Percentiles rank a stretch among this genome's conserved stretches.
phyloP scores from a whole-genome alignment of 192 early-diverging fungal species.

The Mortierella claussenii region DNA sequence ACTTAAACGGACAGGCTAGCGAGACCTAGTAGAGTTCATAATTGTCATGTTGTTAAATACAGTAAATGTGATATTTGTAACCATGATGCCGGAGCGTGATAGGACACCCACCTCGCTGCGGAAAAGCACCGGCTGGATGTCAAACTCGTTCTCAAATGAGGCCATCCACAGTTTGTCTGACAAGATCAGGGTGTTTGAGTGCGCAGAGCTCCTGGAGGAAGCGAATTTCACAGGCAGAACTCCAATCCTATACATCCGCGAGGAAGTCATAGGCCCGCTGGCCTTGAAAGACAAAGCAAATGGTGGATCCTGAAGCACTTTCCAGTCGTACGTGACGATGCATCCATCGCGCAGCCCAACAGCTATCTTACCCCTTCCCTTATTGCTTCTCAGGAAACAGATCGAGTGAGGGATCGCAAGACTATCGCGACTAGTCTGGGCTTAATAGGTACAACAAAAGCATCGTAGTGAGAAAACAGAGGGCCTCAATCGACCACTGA shows the following conservation, averaged over 20 bases:
- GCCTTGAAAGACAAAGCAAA: neutral
- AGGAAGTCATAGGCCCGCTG: conserved; percentile 10
- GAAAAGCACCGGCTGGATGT: conserved; percentile 29
- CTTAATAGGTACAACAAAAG: neutral
- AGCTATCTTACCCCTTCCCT: conserved; percentile 11
- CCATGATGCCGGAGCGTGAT: no score
- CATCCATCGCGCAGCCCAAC: conserved; percentile 43
- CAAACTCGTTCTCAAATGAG: neutral
- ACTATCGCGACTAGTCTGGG: conserved; percentile 20
- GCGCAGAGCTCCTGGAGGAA: neutral
- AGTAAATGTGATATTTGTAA: no score
- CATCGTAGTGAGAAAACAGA: no score
- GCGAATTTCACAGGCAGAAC: conserved; percentile 28
- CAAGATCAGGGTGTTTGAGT: conserved; percentile 10
- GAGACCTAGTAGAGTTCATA: no score
- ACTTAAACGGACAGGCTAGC: conserved; percentile 34
- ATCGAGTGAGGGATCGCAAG: conserved; percentile 37
- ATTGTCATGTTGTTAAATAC: no score
- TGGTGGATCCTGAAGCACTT: no score
- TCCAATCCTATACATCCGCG: conserved; percentile 29
- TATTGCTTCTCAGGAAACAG: neutral
- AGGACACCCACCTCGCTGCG: conserved; percentile 42
- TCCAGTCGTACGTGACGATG: conserved; percentile 33
- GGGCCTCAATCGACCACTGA: no score
- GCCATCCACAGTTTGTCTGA: conserved; percentile 40